Evolutionary conservation across 768 basidiomycete genomes (phyloP).

Genomic region (Lentinus brumalis): DNA sequence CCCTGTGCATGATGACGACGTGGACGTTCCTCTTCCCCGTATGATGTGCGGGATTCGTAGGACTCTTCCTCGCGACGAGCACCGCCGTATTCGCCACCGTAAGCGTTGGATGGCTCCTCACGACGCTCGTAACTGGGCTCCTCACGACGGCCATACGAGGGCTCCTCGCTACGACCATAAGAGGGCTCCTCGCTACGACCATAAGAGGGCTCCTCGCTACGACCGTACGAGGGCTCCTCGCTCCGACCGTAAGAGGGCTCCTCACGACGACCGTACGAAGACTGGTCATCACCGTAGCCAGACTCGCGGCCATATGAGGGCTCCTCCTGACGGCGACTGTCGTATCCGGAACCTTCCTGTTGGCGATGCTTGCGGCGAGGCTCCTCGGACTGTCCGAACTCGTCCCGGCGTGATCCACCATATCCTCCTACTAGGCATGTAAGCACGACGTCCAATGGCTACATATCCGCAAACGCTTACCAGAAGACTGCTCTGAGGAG

Average conservation of each 20-base stretch:
- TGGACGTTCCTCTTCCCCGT: background rate
- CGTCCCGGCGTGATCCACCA: constrained; percentile 1
- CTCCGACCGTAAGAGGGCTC: constrained; percentile 8
- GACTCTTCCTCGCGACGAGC: background rate
- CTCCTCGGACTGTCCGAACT: constrained; percentile 9
- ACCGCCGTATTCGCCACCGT: background rate
- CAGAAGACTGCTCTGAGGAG: constrained; percentile 8
- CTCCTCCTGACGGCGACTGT: constrained; percentile 6
- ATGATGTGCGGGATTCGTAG: background rate
- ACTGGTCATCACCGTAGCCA: background rate
- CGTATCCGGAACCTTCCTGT: background rate
- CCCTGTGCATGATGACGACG: constrained; percentile 18
- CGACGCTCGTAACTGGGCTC: constrained; percentile 6
- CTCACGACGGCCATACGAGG: background rate
- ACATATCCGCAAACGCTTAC: background rate
- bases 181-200: background rate
- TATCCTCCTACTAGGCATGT: background rate
- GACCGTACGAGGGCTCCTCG: background rate
- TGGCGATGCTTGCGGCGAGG: constrained; percentile 7
- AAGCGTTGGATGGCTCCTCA: background rate
- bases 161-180: background rate
- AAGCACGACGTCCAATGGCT: background rate
- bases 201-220: background rate
- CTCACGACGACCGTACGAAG: constrained; percentile 9
- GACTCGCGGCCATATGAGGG: constrained; percentile 5